Evolutionary conservation across 2,329 filamentous ascomycete genomes (phyloP).

Genomic region (Lasiodiplodia gonubiensis): DNA sequence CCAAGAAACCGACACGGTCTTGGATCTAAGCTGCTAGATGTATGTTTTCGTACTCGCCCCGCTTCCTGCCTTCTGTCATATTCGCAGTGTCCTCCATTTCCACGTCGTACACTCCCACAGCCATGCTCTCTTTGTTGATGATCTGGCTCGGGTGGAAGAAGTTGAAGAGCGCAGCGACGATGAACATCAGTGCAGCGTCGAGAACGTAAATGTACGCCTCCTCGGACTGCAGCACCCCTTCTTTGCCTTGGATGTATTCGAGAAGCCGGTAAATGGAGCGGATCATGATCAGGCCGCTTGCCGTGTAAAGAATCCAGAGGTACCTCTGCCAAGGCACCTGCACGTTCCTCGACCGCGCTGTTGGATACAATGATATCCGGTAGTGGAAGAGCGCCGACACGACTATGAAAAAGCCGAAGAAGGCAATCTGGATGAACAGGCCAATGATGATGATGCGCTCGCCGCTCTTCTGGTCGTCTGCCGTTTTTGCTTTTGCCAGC

Average conservation of each 20-base stretch:
- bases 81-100: not conserved
- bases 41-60: conserved; percentile 7
- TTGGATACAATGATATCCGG: conserved; percentile 34
- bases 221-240: conserved; percentile 52
- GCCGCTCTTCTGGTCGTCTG: conserved; percentile 35
- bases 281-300: conserved; percentile 55
- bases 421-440: conserved; percentile 56
- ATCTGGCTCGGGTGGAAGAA: conserved; percentile 45
- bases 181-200: conserved; percentile 53
- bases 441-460: conserved; percentile 56
- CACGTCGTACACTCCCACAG: not conserved
- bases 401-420: conserved; percentile 58
- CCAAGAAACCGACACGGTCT: not conserved
- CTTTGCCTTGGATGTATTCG: conserved; percentile 55
- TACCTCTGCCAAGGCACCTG: conserved; percentile 38
- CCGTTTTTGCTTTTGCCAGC: conserved; percentile 4
- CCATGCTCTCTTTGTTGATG: conserved; percentile 11
- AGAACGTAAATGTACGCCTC: conserved; percentile 57
- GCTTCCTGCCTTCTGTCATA: conserved; percentile 2
- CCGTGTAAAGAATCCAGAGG: conserved; percentile 52
- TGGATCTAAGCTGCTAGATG: not conserved
- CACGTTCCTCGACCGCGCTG: conserved; percentile 17
- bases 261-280: conserved; percentile 56
- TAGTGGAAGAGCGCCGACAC: conserved; percentile 40
- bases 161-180: conserved; percentile 50